Evolutionary conservation across 306 rosid species (phyloP).

Genomic region (Begonia peltatifolia): DNA sequence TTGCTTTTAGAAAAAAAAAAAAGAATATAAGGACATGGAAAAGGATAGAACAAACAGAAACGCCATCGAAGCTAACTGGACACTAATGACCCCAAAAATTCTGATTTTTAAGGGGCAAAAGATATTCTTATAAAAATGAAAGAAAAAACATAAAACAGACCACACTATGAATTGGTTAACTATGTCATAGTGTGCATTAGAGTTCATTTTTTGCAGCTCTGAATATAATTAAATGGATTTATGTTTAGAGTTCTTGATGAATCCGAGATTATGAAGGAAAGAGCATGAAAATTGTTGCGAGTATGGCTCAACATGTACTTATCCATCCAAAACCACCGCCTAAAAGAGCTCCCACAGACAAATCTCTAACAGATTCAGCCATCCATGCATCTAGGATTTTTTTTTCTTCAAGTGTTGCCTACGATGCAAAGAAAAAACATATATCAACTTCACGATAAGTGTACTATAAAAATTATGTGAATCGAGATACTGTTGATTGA

Average conservation of each 20-base stretch:
- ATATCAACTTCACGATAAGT: too few species aligned
- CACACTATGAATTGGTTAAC: neutral
- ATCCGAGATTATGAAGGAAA: too few species aligned
- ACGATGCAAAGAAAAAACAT: too few species aligned
- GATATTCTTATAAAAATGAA: too few species aligned
- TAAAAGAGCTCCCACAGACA: slow-evolving; percentile 15
- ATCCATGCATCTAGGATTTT: slow-evolving; percentile 22
- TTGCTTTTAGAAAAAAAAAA: too few species aligned
- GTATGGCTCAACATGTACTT: slow-evolving; percentile 23
- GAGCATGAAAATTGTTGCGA: neutral
- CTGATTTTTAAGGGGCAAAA: too few species aligned
- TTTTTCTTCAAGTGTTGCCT: slow-evolving; percentile 32
- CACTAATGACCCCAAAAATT: too few species aligned
- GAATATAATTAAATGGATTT: neutral
- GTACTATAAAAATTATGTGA: too few species aligned
- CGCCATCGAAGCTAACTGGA: too few species aligned
- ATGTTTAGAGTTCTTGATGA: neutral
- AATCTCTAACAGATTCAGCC: slow-evolving; percentile 17
- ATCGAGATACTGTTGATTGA: too few species aligned
- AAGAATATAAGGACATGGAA: too few species aligned
- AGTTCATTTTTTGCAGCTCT: neutral
- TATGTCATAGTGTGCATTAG: neutral
- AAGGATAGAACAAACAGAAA: too few species aligned
- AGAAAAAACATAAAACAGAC: neutral
- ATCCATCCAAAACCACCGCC: slow-evolving; percentile 30